phyloP scores from a whole-genome alignment of 2,329 filamentous ascomycete species.

The Penicillium rolfsii region DNA sequence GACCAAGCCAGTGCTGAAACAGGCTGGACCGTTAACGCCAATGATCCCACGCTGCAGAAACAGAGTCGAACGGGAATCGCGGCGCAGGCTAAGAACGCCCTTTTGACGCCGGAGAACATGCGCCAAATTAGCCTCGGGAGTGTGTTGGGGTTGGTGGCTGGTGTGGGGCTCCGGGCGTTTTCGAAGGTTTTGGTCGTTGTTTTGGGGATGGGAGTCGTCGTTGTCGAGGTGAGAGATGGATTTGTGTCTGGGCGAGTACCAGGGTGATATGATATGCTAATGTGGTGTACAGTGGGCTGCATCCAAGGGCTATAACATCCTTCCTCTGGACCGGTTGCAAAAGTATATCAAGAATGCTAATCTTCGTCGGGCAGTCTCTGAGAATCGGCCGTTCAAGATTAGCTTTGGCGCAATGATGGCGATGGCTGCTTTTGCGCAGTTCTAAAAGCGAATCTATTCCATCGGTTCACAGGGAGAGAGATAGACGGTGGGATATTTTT shows the following conservation, averaged over 20 bases:
- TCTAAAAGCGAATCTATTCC: slow-evolving; percentile 26
- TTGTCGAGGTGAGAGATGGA: slow-evolving; percentile 44
- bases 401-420: slow-evolving; percentile 52
- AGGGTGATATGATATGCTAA: slow-evolving; percentile 9
- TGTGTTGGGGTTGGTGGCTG: slow-evolving; percentile 49
- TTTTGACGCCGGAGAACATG: slow-evolving; percentile 43
- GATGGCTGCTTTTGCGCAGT: slow-evolving; percentile 51
- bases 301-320: slow-evolving; percentile 51
- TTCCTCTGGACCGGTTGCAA: slow-evolving; percentile 47
- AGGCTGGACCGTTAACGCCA: slow-evolving; percentile 32
- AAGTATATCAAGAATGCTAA: slow-evolving; percentile 47
- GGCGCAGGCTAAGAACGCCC: slow-evolving; percentile 16
- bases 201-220: slow-evolving; percentile 49
- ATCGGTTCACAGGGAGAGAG: background rate
- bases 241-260: background rate
- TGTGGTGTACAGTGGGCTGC: slow-evolving; percentile 45
- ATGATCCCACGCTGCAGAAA: slow-evolving; percentile 31
- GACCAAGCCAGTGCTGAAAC: slow-evolving; percentile 25
- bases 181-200: slow-evolving; percentile 49
- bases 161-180: slow-evolving; percentile 50
- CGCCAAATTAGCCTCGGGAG: slow-evolving; percentile 52
- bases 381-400: slow-evolving; percentile 51
- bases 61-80: slow-evolving; percentile 28
- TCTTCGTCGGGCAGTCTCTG: slow-evolving; percentile 42
- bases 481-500: background rate